Evolutionary conservation across 1,139 yeast genomes (phyloP).

Genomic region (Debaryomyces coudertii): DNA sequence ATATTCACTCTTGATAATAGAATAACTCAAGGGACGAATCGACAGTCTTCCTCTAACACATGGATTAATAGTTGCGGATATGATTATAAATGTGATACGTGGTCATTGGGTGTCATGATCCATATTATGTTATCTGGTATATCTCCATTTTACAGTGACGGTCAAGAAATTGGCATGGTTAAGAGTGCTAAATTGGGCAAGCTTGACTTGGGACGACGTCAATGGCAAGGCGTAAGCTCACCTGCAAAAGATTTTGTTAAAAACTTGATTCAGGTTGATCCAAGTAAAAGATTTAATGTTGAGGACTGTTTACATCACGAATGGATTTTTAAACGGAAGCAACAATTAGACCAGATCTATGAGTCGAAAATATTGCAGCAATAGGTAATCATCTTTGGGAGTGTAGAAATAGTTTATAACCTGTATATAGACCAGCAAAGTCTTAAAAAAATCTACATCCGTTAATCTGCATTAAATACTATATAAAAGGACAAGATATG

Average conservation of each 20-base stretch:
- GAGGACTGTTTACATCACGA: conserved; percentile 34
- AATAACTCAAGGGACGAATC: no score
- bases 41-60: not conserved
- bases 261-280: conserved; percentile 42
- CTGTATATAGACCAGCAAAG: conserved; percentile 4
- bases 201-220: conserved; percentile 38
- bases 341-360: conserved; percentile 21
- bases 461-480: not conserved
- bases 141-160: conserved; percentile 61
- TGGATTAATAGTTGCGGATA: conserved; percentile 38
- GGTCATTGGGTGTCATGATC: conserved; percentile 66
- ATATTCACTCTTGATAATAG: conserved; percentile 16
- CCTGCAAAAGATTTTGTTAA: conserved; percentile 49
- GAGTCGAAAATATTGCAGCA: conserved; percentile 13
- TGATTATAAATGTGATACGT: conserved; percentile 60
- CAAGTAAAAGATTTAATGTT: conserved; percentile 35
- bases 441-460: not conserved
- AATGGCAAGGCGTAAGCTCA: conserved; percentile 44
- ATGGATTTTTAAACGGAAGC: conserved; percentile 43
- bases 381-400: not conserved
- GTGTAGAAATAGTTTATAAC: not conserved
- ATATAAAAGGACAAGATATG: not conserved
- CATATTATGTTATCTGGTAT: conserved; percentile 61
- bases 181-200: conserved; percentile 41
- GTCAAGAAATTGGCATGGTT: conserved; percentile 40